These are phyloP conservation scores for Candida sojae DNA, from an alignment of 1,139 yeast species.

Conservation along the genomic window DNA sequence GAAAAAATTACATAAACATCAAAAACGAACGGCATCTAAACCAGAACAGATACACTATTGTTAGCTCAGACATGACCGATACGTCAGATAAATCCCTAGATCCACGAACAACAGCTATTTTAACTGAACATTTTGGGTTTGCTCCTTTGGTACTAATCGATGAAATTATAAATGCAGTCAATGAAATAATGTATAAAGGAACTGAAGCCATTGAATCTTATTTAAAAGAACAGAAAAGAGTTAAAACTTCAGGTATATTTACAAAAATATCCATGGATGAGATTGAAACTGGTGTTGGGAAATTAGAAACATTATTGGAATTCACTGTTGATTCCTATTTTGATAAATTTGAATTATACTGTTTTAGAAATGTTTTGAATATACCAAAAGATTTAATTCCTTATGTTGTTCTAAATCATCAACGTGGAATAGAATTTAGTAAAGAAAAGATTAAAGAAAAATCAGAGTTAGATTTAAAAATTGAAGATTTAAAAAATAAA, in stretches of 20 bases:
- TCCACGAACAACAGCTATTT: constrained; percentile 16
- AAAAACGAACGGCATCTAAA: no score
- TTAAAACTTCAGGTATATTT: constrained; percentile 22
- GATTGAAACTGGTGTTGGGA: constrained; percentile 74
- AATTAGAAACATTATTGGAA: constrained; percentile 76
- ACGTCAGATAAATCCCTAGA: constrained; percentile 9
- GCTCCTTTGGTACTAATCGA: constrained; percentile 87
- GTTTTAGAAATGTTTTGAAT: constrained; percentile 72
- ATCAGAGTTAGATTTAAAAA: constrained; percentile 34
- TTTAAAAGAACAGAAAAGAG: constrained; percentile 35
- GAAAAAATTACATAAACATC: no score
- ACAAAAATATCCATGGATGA: constrained; percentile 40
- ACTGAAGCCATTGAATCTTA: constrained; percentile 78
- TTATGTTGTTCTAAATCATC: constrained; percentile 69
- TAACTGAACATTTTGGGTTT: constrained; percentile 86
- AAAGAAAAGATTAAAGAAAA: constrained; percentile 15
- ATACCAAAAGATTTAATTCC: constrained; percentile 70
- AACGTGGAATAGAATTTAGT: constrained; percentile 51
- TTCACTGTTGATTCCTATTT: constrained; percentile 80
- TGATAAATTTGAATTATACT: constrained; percentile 84
- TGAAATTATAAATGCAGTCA: constrained; percentile 87
- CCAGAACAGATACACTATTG: no score
- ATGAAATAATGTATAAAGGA: constrained; percentile 81
- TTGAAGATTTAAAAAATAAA: constrained; percentile 38
- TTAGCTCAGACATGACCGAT: background rate